Conservation (phyloP, 768 basidiomycete species). For the Melanogaster broomeanus region DNA sequence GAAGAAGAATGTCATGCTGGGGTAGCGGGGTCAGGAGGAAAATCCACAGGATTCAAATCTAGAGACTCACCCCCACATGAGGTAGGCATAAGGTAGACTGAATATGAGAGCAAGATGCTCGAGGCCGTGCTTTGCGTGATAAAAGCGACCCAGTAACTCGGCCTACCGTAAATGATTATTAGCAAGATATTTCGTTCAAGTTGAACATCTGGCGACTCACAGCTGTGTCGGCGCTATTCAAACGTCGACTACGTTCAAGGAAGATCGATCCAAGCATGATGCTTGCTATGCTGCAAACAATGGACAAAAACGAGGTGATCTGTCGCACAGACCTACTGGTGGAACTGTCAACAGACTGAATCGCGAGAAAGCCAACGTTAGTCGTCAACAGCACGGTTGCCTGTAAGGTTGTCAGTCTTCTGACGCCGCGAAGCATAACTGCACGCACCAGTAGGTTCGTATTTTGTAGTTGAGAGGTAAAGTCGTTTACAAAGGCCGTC, state of each 20-base stretch:
- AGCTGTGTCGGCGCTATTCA: slow-evolving; percentile 24
- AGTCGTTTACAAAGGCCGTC: slow-evolving; percentile 40
- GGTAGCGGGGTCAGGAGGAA: not conserved
- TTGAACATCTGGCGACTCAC: slow-evolving; percentile 20
- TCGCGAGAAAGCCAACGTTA: slow-evolving; percentile 55
- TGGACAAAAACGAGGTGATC: slow-evolving; percentile 41
- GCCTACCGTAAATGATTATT: slow-evolving; percentile 16
- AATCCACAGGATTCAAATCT: not conserved
- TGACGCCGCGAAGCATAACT: not conserved
- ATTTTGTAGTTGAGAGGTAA: slow-evolving; percentile 48
- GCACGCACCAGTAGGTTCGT: slow-evolving; percentile 44
- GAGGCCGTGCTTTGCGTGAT: slow-evolving; percentile 18
- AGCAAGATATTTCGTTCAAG: not conserved
- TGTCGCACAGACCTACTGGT: slow-evolving; percentile 28
- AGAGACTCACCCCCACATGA: slow-evolving; percentile 34
- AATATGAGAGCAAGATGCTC: slow-evolving; percentile 35
- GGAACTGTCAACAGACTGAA: slow-evolving; percentile 38
- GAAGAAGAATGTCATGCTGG: not conserved
- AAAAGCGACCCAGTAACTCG: slow-evolving; percentile 21
- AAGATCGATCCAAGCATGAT: slow-evolving; percentile 40
- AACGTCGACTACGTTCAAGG: slow-evolving; percentile 37
- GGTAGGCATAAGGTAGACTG: slow-evolving; percentile 33
- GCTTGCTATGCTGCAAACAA: slow-evolving; percentile 35
- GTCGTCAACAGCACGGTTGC: slow-evolving; percentile 51
- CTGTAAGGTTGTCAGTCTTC: slow-evolving; percentile 24